Evolutionary conservation across 495 filamentous ascomycete species (phyloP).

Genomic region (Penicillium psychrofluorescens): DNA sequence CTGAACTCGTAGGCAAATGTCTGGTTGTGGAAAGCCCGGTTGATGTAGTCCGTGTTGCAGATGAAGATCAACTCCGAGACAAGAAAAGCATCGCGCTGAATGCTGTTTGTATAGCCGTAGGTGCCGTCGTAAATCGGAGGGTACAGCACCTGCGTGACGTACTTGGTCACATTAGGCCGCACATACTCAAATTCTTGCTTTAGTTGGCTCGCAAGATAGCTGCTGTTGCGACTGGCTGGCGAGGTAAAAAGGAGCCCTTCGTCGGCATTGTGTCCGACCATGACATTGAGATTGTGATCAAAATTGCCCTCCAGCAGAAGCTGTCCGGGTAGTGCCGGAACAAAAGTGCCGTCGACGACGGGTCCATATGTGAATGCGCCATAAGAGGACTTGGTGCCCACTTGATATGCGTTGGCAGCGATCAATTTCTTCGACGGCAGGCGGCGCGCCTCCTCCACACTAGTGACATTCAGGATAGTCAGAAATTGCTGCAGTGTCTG

Average conservation of each 20-base stretch:
- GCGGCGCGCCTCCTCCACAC: slow-evolving; percentile 41
- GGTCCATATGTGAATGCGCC: slow-evolving; percentile 51
- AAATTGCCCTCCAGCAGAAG: slow-evolving; percentile 51
- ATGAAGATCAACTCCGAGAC: slow-evolving; percentile 45
- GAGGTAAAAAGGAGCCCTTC: slow-evolving; percentile 54
- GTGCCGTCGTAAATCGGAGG: slow-evolving; percentile 53
- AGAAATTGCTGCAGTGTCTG: slow-evolving; percentile 36
- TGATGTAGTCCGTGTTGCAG: slow-evolving; percentile 53
- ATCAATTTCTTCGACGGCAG: slow-evolving; percentile 40
- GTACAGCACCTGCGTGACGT: slow-evolving; percentile 47
- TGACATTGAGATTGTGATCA: slow-evolving; percentile 44
- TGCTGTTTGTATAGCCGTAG: slow-evolving; percentile 29
- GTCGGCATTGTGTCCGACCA: slow-evolving; percentile 49
- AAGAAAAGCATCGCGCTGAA: slow-evolving; percentile 26
- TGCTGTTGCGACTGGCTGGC: slow-evolving; percentile 38
- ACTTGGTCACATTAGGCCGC: slow-evolving; percentile 33
- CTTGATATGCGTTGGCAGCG: slow-evolving; percentile 43
- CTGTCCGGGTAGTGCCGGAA: slow-evolving; percentile 46
- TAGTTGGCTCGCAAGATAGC: slow-evolving; percentile 40
- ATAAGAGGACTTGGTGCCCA: slow-evolving; percentile 31
- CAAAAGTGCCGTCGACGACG: slow-evolving; percentile 52
- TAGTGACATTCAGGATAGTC: slow-evolving; percentile 37
- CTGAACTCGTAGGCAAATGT: slow-evolving; percentile 56
- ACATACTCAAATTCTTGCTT: slow-evolving; percentile 23
- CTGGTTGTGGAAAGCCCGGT: slow-evolving; percentile 41